phyloP scores from a whole-genome alignment of 352 stramenopile species.

The Globisporangium okanoganense region DNA sequence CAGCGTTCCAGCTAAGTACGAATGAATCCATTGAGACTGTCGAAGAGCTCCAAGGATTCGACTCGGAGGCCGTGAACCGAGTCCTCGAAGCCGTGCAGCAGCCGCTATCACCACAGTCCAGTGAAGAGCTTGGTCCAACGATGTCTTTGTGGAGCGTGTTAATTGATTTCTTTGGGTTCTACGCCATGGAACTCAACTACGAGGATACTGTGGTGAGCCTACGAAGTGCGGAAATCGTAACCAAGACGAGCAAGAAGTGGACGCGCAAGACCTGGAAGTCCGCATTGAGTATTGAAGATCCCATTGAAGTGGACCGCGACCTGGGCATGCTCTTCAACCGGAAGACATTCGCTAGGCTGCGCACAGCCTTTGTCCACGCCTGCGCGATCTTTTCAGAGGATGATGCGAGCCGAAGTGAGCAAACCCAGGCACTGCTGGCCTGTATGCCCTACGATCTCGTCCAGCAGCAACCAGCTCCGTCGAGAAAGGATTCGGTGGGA shows the following conservation, averaged over 20 bases:
- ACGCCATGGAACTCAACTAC: slow-evolving; percentile 68
- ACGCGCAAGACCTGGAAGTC: slow-evolving; percentile 29
- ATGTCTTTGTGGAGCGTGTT: slow-evolving; percentile 35
- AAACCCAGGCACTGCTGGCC: slow-evolving; percentile 2
- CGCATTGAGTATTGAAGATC: slow-evolving; percentile 72
- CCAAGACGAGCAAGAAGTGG: slow-evolving; percentile 50
- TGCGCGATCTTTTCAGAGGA: slow-evolving; percentile 28
- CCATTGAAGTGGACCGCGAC: slow-evolving; percentile 65
- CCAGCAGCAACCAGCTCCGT: neutral
- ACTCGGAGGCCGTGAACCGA: slow-evolving; percentile 20
- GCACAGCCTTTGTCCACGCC: slow-evolving; percentile 46
- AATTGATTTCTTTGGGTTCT: slow-evolving; percentile 72
- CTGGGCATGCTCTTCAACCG: slow-evolving; percentile 64
- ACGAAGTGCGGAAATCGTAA: slow-evolving; percentile 23
- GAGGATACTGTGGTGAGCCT: slow-evolving; percentile 58
- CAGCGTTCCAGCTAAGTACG: slow-evolving; percentile 40
- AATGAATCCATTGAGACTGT: slow-evolving; percentile 18
- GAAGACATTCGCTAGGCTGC: slow-evolving; percentile 44
- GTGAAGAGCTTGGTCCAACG: neutral
- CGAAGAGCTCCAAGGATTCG: slow-evolving; percentile 18
- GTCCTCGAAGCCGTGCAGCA: slow-evolving; percentile 9
- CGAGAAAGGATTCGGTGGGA: slow-evolving; percentile 5
- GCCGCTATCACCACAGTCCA: neutral
- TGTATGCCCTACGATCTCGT: slow-evolving; percentile 14
- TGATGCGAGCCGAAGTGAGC: neutral